Conservation (phyloP, 768 basidiomycete species). For the Suillus bovinus region DNA sequence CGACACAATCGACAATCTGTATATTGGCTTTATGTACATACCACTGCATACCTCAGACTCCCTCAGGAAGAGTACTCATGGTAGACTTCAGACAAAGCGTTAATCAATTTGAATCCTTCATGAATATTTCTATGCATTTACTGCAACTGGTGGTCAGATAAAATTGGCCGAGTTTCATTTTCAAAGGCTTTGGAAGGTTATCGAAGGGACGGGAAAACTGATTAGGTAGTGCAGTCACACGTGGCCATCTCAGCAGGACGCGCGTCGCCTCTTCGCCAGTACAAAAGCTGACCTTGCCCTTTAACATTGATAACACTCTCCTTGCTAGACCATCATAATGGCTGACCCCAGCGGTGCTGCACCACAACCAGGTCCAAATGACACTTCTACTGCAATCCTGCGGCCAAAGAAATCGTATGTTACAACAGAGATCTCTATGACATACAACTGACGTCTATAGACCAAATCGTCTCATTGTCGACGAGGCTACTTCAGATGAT, state of each 20-base stretch:
- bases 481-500: constrained; percentile 92
- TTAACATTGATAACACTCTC: constrained; percentile 9
- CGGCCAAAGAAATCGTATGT: constrained; percentile 97
- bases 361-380: constrained; percentile 84
- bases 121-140: too few species aligned
- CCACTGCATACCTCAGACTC: too few species aligned
- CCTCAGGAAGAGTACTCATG: too few species aligned
- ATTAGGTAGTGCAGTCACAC: constrained; percentile 12
- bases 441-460: constrained; percentile 43
- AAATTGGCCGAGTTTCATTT: too few species aligned
- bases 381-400: constrained; percentile 92
- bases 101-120: too few species aligned
- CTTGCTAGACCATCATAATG: constrained; percentile 34
- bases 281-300: constrained; percentile 15
- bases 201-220: constrained; percentile 12
- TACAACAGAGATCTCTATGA: constrained; percentile 14
- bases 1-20: too few species aligned
- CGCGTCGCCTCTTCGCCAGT: constrained; percentile 27
- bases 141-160: too few species aligned
- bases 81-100: too few species aligned
- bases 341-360: constrained; percentile 85
- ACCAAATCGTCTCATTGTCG: constrained; percentile 96
- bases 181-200: constrained; percentile 8
- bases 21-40: too few species aligned
- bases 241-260: constrained; percentile 25